Conservation (phyloP, 352 stramenopile species). For the Globisporangium echinulatum region DNA sequence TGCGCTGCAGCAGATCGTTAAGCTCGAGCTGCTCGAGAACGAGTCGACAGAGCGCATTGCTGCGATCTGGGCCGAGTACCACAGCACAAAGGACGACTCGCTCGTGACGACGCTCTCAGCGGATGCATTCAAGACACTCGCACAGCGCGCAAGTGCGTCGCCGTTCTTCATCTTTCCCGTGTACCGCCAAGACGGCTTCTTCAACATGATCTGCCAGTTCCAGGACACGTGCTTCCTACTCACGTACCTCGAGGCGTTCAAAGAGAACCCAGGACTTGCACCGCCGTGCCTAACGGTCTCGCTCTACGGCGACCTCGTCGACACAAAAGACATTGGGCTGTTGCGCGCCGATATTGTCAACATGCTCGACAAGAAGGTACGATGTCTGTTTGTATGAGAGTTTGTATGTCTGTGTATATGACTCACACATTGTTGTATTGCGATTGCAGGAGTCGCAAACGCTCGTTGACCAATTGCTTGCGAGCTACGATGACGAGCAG, state of each 20-base stretch:
- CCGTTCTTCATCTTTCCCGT: slow-evolving; percentile 83
- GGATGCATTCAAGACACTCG: slow-evolving; percentile 34
- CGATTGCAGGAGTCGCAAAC: slow-evolving; percentile 46
- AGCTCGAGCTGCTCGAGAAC: slow-evolving; percentile 72
- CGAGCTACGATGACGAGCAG: slow-evolving; percentile 63
- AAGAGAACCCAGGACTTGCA: slow-evolving; percentile 70
- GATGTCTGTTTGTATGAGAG: background rate
- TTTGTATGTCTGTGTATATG: background rate
- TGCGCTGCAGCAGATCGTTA: slow-evolving; percentile 76
- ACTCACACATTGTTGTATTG: background rate
- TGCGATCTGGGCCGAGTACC: slow-evolving; percentile 76
- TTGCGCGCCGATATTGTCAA: slow-evolving; percentile 81
- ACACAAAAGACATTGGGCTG: slow-evolving; percentile 65
- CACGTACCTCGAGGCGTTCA: slow-evolving; percentile 85
- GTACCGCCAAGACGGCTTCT: slow-evolving; percentile 78
- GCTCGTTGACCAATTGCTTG: slow-evolving; percentile 54
- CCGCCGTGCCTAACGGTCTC: slow-evolving; percentile 79
- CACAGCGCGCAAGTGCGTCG: slow-evolving; percentile 40
- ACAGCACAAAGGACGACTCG: slow-evolving; percentile 67
- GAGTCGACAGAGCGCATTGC: slow-evolving; percentile 54
- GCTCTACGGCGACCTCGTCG: slow-evolving; percentile 68
- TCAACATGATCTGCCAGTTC: slow-evolving; percentile 88
- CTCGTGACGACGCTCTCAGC: slow-evolving; percentile 42
- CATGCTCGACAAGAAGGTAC: slow-evolving; percentile 74
- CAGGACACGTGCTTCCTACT: slow-evolving; percentile 85